Conservation (phyloP, 768 basidiomycete genomes). For the Termitomyces sp. region DNA sequence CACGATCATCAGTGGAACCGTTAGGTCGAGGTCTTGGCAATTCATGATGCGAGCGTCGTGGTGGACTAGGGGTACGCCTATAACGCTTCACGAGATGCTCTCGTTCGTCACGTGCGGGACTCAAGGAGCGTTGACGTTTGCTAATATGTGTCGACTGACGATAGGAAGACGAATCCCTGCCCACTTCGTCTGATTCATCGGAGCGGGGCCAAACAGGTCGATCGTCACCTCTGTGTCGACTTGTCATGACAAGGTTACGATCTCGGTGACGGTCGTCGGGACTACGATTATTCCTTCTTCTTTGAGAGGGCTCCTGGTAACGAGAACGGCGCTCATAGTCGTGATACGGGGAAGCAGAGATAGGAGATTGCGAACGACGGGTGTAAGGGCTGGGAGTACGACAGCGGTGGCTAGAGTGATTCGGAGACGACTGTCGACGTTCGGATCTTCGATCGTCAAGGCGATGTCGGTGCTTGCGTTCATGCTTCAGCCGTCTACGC, state of each 20-base stretch:
- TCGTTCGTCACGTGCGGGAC: slow-evolving; percentile 22
- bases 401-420: slow-evolving; percentile 30
- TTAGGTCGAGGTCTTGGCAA: slow-evolving; percentile 14
- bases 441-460: slow-evolving; percentile 11
- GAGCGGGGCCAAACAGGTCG: slow-evolving; percentile 41
- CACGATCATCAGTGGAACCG: slow-evolving; percentile 47
- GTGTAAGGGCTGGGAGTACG: slow-evolving; percentile 40
- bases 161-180: slow-evolving; percentile 18
- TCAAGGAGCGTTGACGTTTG: slow-evolving; percentile 35
- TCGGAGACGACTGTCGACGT: slow-evolving; percentile 20
- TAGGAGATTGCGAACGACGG: slow-evolving; percentile 38
- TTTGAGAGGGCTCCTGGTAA: slow-evolving; percentile 21
- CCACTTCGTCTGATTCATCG: slow-evolving; percentile 45
- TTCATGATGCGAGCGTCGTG: slow-evolving; percentile 21
- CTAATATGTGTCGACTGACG: slow-evolving; percentile 21
- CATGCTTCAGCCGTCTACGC: slow-evolving; percentile 34
- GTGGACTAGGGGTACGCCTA: slow-evolving; percentile 33
- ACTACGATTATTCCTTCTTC: slow-evolving; percentile 17
- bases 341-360: slow-evolving; percentile 17
- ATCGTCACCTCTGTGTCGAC: slow-evolving; percentile 17
- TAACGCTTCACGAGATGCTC: slow-evolving; percentile 37
- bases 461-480: slow-evolving; percentile 25
- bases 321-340: slow-evolving; percentile 18
- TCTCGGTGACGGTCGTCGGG: slow-evolving; percentile 27
- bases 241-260: slow-evolving; percentile 23